Evolutionary conservation across 2,329 filamentous ascomycete species (phyloP), one percentile per base, ranked within the genome.

Genomic region (Ambrosiella cleistominuta): DNA sequence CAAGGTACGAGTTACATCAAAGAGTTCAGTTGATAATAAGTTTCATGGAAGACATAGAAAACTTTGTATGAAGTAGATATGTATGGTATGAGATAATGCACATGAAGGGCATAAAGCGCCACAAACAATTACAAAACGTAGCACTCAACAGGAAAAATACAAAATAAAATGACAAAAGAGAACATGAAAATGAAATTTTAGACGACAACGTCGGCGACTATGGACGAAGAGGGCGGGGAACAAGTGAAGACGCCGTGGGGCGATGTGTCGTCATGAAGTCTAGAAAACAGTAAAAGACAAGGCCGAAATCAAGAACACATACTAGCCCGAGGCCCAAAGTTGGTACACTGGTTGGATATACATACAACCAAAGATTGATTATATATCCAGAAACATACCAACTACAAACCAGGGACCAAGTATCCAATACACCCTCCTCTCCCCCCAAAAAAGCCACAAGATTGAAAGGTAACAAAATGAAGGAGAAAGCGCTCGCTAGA

Each of bases 201-300:
- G 44, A 47, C 44, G 44, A 47, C 44, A 47, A 17, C n/a, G 44
- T 47, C 44, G 12, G 44, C 44, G 44, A 47, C 44, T 47, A 47
- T 47, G 13, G 15, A 39, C 27, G 38, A 36, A 36, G 38, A 52
- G 35, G 52, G 39, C 11, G 42, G 45, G 42, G 12, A 55, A 36
- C 11, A 51, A 45, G 54, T 53, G 5, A 47, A 47, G 44, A 47
- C 44, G 44, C 44, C 44, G 44, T 47, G 44, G n/a, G 44, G 44
- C 44, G 19, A 47, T 47, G 40, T 42, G 44, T 47, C 44, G 44
- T 47, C 44, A 47, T 13, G 44, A 47, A 47, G 44, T 47, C 44
- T 47, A 47, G 36, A 55, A 53, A 57, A 19, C 27, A 57, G 59
- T 44, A 37, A 50, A 45, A 42, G 47, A 38, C 42, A 54, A 50